Base-by-base conservation (phyloP, 2,329 filamentous ascomycete genomes). In the Epichloe gansuensis region DNA sequence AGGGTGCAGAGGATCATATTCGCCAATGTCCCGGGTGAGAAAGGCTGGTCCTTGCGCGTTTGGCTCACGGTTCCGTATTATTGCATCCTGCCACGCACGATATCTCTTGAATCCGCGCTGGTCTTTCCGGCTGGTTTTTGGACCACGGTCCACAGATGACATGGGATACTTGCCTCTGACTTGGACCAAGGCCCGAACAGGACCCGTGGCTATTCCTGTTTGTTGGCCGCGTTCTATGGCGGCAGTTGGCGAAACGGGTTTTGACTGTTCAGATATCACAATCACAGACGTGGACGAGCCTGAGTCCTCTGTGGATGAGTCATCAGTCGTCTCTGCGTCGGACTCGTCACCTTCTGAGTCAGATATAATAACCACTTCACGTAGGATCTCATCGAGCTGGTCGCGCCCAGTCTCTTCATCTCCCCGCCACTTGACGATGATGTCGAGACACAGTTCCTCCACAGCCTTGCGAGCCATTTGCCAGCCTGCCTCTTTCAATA, bases 351-450 rank as follows among this genome's bases (percentile, higher is more conserved):
- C 74, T 60, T 81, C 77, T 5, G 74, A 74, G 58, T 81, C 78
- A n/a, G 79, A 81, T 45, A 85, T 82, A 60, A 84, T 76, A 51
- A 85, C 78, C 11, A 85, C 79, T 64, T 85, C 82, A 49, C 79
- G 74, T 37, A 85, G 69, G 53, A 85, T 83, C 62, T 85, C 81
- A 54, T 85, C 81, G 15, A 85, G 72, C 63, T 84, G 79, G 59
- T 85, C 81, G 48, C 81, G 77, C 28, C 82, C 82, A 17, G 77
- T 84, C 63, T 85, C 82, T 64, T 85, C 82, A 59, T 85, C 82
- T 52, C 82, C 82, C 69, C 82, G 81, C 82, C 82, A 85, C 76
- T 84, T 84, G 72, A 84, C 77, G 64, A 85, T 76, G 51, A 81
- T 72, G 58, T 84, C 81, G 46, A 85, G 69, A 57, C 82, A 85